Percentiles rank a stretch among this genome's conserved stretches.
These are phyloP conservation scores for Geotrichum aggregatum DNA, from an alignment of 1,139 yeast species.

Conservation along the genomic window DNA sequence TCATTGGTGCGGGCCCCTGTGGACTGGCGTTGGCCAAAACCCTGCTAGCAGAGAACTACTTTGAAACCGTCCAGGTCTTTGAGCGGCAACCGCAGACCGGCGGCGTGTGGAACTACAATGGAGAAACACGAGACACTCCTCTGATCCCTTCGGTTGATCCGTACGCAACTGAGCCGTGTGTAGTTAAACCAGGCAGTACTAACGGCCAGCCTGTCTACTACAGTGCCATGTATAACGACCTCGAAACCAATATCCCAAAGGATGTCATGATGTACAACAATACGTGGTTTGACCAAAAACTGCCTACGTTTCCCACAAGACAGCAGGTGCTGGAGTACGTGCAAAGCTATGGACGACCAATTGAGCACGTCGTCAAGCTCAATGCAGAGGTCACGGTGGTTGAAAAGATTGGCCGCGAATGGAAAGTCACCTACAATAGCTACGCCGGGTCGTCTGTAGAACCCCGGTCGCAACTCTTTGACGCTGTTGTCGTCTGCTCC, in stretches of 20 bases:
- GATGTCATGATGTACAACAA: slow-evolving; percentile 55
- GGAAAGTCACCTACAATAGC: slow-evolving; percentile 42
- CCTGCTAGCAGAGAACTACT: slow-evolving; percentile 45
- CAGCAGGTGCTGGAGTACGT: slow-evolving; percentile 48
- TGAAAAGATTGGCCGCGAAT: slow-evolving; percentile 36
- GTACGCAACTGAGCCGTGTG: slow-evolving; percentile 27
- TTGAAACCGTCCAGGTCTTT: slow-evolving; percentile 46
- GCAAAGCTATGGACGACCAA: slow-evolving; percentile 43
- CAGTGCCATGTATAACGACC: slow-evolving; percentile 47
- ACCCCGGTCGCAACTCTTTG: slow-evolving; percentile 39
- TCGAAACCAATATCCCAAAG: slow-evolving; percentile 62
- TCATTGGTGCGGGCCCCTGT: slow-evolving; percentile 65
- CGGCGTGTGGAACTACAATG: slow-evolving; percentile 48
- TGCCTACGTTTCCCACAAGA: slow-evolving; percentile 51
- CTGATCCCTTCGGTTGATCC: slow-evolving; percentile 28
- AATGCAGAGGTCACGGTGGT: slow-evolving; percentile 41
- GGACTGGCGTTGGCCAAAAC: slow-evolving; percentile 60
- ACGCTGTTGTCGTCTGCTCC: slow-evolving; percentile 54
- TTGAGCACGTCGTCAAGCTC: slow-evolving; percentile 40
- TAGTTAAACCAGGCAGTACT: slow-evolving; percentile 3
- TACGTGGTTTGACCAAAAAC: slow-evolving; percentile 44
- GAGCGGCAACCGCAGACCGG: slow-evolving; percentile 50
- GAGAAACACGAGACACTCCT: slow-evolving; percentile 21
- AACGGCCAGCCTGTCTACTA: slow-evolving; percentile 34
- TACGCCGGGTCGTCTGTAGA: slow-evolving; percentile 1